These are phyloP conservation scores for Metschnikowia hibisci DNA, from an alignment of 805 yeast genomes.

Conservation along the genomic window DNA sequence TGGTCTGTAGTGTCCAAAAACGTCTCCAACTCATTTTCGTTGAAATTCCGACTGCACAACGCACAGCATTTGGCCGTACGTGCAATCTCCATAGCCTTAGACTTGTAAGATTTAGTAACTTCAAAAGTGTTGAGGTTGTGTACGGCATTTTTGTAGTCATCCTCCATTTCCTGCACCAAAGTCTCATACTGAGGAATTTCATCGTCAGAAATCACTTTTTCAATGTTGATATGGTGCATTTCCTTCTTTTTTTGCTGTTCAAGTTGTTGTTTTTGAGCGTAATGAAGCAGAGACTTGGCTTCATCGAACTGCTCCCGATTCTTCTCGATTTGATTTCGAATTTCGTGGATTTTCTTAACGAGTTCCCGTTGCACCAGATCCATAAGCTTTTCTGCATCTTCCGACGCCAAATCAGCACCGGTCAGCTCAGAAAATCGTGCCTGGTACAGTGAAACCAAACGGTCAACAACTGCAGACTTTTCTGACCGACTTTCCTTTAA, in stretches of 20 bases:
- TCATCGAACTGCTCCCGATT: background rate
- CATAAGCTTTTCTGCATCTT: conserved; percentile 13
- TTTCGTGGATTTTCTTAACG: background rate
- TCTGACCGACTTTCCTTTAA: conserved; percentile 36
- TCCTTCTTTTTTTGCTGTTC: conserved; percentile 5
- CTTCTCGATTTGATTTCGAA: background rate
- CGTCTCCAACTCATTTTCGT: conserved; percentile 29
- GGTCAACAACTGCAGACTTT: conserved; percentile 26
- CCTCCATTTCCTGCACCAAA: conserved; percentile 53
- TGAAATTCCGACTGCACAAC: conserved; percentile 68
- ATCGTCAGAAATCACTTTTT: conserved; percentile 25
- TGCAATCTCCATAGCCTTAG: conserved; percentile 65
- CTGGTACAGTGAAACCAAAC: conserved; percentile 23
- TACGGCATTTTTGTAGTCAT: conserved; percentile 54
- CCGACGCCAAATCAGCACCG: conserved; percentile 15
- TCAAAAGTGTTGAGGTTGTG: conserved; percentile 66
- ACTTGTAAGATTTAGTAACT: conserved; percentile 66
- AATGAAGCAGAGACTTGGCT: background rate
- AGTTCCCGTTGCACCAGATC: conserved; percentile 3
- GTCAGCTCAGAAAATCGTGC: conserved; percentile 18
- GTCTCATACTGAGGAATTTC: conserved; percentile 51
- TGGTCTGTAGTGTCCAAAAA: conserved; percentile 28
- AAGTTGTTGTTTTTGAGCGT: background rate
- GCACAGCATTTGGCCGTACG: conserved; percentile 56
- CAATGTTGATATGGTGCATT: conserved; percentile 16